Percentiles rank a stretch among this genome's conserved stretches.
These are phyloP conservation scores for Pyrenophora teres DNA, from an alignment of 2,329 filamentous ascomycete species.

Conservation along the genomic window DNA sequence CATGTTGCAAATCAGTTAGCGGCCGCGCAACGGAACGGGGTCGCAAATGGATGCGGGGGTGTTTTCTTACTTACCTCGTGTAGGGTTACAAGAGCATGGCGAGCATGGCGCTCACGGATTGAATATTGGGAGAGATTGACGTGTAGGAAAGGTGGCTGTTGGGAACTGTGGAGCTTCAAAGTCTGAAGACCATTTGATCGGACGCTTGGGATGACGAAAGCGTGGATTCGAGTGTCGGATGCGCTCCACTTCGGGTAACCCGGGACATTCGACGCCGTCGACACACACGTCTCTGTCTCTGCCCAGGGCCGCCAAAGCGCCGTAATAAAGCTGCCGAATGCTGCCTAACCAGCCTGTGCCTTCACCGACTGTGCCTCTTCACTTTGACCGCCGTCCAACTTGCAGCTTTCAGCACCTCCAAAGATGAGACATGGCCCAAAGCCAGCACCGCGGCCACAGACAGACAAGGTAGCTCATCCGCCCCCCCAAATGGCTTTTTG, in stretches of 20 bases:
- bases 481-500: background rate
- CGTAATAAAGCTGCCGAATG: slow-evolving; percentile 1
- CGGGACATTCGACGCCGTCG: slow-evolving; percentile 6
- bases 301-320: background rate
- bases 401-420: background rate
- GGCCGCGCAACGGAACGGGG: slow-evolving; percentile 26
- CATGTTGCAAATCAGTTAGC: slow-evolving; percentile 13
- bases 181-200: slow-evolving; percentile 17
- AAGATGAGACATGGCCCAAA: background rate
- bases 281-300: background rate
- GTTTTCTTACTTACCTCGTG: slow-evolving; percentile 13
- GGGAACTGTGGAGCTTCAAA: slow-evolving; percentile 23
- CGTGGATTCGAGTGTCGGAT: slow-evolving; percentile 12
- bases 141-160: slow-evolving; percentile 11
- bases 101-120: slow-evolving; percentile 17
- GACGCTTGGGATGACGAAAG: slow-evolving; percentile 15
- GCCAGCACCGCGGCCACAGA: background rate
- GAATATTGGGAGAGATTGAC: slow-evolving; percentile 17
- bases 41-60: background rate
- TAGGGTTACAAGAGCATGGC: slow-evolving; percentile 18
- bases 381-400: background rate
- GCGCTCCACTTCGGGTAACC: slow-evolving; percentile 19
- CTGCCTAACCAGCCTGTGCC: background rate
- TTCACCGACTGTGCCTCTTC: background rate
- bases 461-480: slow-evolving; percentile 5